Conservation (phyloP, 768 basidiomycete genomes). For the Crassisporium funariophilum region DNA sequence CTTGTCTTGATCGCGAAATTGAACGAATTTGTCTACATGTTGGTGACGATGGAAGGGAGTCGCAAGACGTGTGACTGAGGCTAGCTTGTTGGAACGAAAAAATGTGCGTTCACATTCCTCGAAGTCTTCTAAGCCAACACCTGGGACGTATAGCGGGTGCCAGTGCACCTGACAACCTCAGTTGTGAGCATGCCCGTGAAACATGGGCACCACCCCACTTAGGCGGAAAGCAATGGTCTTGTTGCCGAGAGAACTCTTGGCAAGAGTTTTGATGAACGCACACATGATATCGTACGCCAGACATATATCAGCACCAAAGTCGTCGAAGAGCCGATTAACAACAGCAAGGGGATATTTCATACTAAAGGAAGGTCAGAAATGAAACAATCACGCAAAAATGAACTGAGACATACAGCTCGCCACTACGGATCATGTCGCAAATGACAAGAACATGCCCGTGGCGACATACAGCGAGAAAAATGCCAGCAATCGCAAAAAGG, state of each 20-base stretch:
- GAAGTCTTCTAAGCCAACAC: slow-evolving; percentile 31
- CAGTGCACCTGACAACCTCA: slow-evolving; percentile 24
- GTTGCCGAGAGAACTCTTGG: slow-evolving; percentile 18
- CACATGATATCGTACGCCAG: slow-evolving; percentile 31
- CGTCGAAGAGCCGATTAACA: slow-evolving; percentile 14
- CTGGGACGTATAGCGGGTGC: slow-evolving; percentile 26
- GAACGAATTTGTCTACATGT: slow-evolving; percentile 23
- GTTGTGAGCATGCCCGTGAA: slow-evolving; percentile 32
- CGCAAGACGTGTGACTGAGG: slow-evolving; percentile 16
- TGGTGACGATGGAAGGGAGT: slow-evolving; percentile 26
- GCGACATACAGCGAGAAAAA: slow-evolving; percentile 28
- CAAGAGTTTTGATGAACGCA: slow-evolving; percentile 24
- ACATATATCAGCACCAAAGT: slow-evolving; percentile 14
- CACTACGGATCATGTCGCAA: slow-evolving; percentile 29
- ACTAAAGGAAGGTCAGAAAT: slow-evolving; percentile 10
- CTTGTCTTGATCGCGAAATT: slow-evolving; percentile 21
- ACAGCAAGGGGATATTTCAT: slow-evolving; percentile 30
- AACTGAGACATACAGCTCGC: slow-evolving; percentile 28
- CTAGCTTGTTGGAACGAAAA: slow-evolving; percentile 28
- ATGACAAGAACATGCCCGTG: slow-evolving; percentile 28
- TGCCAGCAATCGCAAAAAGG: slow-evolving; percentile 24
- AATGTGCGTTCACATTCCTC: slow-evolving; percentile 31
- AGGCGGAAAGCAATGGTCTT: slow-evolving; percentile 4
- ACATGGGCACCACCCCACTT: slow-evolving; percentile 15
- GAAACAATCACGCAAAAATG: background rate